Evolutionary conservation across 768 basidiomycete species (phyloP).

Genomic region (Suillus americanus): DNA sequence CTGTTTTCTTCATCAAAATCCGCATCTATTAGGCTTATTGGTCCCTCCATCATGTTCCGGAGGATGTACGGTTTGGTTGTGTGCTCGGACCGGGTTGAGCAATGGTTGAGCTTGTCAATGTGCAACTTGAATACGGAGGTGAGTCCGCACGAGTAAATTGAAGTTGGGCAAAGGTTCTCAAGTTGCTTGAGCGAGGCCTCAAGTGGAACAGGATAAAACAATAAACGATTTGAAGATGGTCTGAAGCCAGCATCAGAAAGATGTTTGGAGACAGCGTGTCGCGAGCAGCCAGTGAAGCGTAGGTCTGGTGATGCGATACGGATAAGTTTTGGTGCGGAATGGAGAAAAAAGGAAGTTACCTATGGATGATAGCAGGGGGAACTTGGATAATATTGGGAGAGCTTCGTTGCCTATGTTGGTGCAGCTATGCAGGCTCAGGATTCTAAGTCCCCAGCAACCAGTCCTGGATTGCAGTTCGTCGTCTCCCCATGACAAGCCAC

Average conservation of each 20-base stretch:
- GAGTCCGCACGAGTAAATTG: conserved; percentile 27
- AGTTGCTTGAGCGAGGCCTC: conserved; percentile 33
- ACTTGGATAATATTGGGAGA: conserved; percentile 40
- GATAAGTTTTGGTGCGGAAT: conserved; percentile 3
- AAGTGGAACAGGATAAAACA: conserved; percentile 47
- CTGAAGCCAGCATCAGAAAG: conserved; percentile 26
- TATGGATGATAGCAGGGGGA: conserved; percentile 60
- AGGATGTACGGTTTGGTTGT: neutral
- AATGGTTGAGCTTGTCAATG: conserved; percentile 16
- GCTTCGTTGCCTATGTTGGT: conserved; percentile 44
- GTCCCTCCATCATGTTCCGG: neutral
- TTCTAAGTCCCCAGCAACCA: conserved; percentile 59
- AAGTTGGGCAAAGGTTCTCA: conserved; percentile 18
- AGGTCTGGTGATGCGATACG: conserved; percentile 38
- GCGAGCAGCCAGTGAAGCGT: conserved; percentile 46
- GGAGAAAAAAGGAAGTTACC: conserved; percentile 40
- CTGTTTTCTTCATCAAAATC: neutral
- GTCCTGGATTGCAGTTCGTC: conserved; percentile 16
- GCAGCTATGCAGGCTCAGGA: conserved; percentile 59
- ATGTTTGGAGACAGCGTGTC: conserved; percentile 15
- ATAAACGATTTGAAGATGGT: conserved; percentile 24
- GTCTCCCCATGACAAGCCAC: conserved; percentile 42
- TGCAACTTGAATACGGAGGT: conserved; percentile 30
- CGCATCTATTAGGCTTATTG: neutral
- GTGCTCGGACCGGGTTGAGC: neutral